These are phyloP conservation scores for Penicillium fimorum DNA, from an alignment of 495 filamentous ascomycete genomes.

Conservation along the genomic window DNA sequence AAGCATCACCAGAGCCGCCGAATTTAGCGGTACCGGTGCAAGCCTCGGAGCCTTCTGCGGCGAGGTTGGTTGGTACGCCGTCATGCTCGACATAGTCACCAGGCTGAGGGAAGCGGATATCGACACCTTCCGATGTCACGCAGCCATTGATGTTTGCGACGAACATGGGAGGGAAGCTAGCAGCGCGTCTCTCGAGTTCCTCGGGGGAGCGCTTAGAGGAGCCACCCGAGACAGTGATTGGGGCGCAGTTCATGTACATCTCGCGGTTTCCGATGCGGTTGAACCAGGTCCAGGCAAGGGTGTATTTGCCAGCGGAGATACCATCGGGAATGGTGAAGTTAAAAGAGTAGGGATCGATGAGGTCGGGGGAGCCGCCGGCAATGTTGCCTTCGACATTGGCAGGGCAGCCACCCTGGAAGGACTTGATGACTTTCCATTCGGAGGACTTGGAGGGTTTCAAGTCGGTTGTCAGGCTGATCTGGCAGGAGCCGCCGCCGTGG, in stretches of 20 bases:
- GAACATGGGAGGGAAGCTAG: slow-evolving; percentile 73
- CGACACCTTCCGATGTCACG: slow-evolving; percentile 54
- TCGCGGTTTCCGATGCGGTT: slow-evolving; percentile 86
- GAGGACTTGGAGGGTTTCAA: slow-evolving; percentile 50
- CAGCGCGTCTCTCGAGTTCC: slow-evolving; percentile 38
- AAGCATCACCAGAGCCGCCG: slow-evolving; percentile 23
- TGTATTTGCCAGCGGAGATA: slow-evolving; percentile 52
- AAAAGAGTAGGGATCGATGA: slow-evolving; percentile 31
- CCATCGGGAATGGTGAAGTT: slow-evolving; percentile 47
- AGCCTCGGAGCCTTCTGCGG: slow-evolving; percentile 24
- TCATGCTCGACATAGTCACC: slow-evolving; percentile 56
- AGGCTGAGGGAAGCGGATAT: slow-evolving; percentile 70
- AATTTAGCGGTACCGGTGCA: slow-evolving; percentile 37
- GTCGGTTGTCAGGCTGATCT: slow-evolving; percentile 79
- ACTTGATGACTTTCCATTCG: slow-evolving; percentile 77
- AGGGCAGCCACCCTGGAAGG: slow-evolving; percentile 77
- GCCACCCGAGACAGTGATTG: slow-evolving; percentile 60
- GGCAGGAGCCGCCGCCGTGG: slow-evolving; percentile 89
- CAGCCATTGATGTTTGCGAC: slow-evolving; percentile 71
- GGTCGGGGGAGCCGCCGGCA: slow-evolving; percentile 17
- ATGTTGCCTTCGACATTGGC: slow-evolving; percentile 49
- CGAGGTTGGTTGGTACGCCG: slow-evolving; percentile 30
- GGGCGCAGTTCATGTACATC: slow-evolving; percentile 94
- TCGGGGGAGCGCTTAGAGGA: slow-evolving; percentile 38
- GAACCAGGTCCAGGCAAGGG: slow-evolving; percentile 88